phyloP scores from a whole-genome alignment of 2,329 filamentous ascomycete species.

The Cladosporium austrohemisphaericum region DNA sequence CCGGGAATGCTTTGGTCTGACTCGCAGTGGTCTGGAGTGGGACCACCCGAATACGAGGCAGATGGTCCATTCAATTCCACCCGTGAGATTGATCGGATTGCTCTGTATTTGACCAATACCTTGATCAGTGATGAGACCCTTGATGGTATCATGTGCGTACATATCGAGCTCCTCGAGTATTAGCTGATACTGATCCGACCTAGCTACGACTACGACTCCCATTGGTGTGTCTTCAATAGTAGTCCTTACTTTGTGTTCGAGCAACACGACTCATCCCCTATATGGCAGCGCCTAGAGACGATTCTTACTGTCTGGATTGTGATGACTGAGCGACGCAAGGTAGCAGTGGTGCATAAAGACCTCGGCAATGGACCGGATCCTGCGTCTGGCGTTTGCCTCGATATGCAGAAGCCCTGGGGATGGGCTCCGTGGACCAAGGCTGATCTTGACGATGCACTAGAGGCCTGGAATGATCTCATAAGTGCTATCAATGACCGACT shows the following conservation, averaged over 20 bases:
- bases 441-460: background rate
- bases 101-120: conserved; percentile 2
- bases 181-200: background rate
- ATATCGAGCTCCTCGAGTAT: background rate
- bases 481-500: background rate
- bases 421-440: background rate
- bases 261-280: background rate
- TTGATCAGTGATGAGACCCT: conserved; percentile 1
- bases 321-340: conserved; percentile 2
- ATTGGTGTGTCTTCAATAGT: conserved; percentile 2
- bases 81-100: background rate
- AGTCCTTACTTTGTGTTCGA: background rate
- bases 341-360: background rate
- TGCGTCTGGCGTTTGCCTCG: background rate
- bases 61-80: background rate
- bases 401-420: background rate
- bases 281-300: conserved; percentile 3
- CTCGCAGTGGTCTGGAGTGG: background rate
- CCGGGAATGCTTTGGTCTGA: background rate
- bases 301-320: conserved; percentile 4
- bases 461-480: conserved; percentile 1
- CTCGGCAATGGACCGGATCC: background rate
- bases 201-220: conserved; percentile 5
- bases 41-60: background rate
- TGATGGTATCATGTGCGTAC: background rate